phyloP scores from a whole-genome alignment of 805 yeast genomes.

The Candida wancherniae region DNA sequence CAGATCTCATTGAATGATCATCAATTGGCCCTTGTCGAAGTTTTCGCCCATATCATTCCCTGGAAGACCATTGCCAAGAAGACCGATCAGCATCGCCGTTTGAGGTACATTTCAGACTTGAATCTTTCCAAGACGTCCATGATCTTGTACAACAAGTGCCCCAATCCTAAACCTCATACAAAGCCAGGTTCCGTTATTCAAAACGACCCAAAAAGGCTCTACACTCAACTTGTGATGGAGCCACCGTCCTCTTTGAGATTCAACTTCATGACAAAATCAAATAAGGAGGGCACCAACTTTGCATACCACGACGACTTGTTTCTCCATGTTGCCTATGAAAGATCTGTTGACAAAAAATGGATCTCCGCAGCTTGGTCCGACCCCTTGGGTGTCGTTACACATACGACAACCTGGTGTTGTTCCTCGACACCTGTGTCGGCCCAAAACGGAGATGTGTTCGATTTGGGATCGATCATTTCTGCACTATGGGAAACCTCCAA shows the following conservation, averaged over 20 bases:
- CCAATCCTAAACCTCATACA: conserved; percentile 20
- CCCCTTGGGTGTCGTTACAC: conserved; percentile 63
- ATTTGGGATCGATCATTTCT: conserved; percentile 49
- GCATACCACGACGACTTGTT: conserved; percentile 58
- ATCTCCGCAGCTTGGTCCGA: conserved; percentile 86
- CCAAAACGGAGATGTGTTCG: conserved; percentile 16
- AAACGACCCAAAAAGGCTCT: conserved; percentile 15
- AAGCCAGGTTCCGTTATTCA: not conserved
- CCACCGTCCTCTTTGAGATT: conserved; percentile 35
- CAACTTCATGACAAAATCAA: conserved; percentile 26
- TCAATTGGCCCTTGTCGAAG: conserved; percentile 36
- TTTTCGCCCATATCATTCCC: conserved; percentile 36
- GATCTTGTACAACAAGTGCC: conserved; percentile 56
- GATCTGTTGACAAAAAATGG: conserved; percentile 81
- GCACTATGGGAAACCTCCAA: conserved; percentile 63
- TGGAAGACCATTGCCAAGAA: conserved; percentile 22
- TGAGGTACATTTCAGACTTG: conserved; percentile 28
- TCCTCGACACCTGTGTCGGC: conserved; percentile 16
- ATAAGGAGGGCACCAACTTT: conserved; percentile 18
- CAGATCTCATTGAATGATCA: conserved; percentile 32
- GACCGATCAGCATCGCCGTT: conserved; percentile 7
- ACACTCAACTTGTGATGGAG: conserved; percentile 33
- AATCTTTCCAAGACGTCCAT: conserved; percentile 44
- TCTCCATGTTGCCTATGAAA: conserved; percentile 79
- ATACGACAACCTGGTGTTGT: conserved; percentile 62